Base-by-base conservation (phyloP, 2,329 filamentous ascomycete genomes). In the Fusarium sp. region DNA sequence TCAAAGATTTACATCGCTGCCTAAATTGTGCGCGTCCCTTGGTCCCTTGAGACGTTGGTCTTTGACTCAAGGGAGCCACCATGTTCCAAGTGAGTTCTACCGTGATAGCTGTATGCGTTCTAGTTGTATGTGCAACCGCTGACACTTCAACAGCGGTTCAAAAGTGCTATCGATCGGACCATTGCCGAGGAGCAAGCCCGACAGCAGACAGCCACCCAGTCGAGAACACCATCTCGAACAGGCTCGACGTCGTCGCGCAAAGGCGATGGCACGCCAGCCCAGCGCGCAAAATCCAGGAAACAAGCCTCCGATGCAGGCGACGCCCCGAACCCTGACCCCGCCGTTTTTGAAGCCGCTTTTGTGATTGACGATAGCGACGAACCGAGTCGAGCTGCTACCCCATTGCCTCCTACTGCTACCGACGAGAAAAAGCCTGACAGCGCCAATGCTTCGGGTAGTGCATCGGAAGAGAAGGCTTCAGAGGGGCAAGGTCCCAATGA, bases 151-250 rank as follows among this genome's bases (percentile, higher is more conserved):
- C 78, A 96, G 92, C 89, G 92, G 84, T 85, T 97, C 74, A 92
- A 93, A 83, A 92, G 91, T 76, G 92, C 92, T 64, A 94, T 97
- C 79, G 93, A 97, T 79, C 90, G 90, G 75, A 91, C 91, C 76
- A 96, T 98, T 76, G 92, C 94, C 76, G 94, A 97, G 82, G 94
- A 98, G 82, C 93, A 97, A 81, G 92, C 93, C 61, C 91, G 93
- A 62, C 92, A 94, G 78, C 88, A 88, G 76, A 81, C 84, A 53
- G 74, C 84, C 68, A 78, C 84, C 7, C 83, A 84, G 55, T 81
- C 86, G 74, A 75, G 81, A 61, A 75, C 81, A 74, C 75, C 79
- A 76, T 79, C 82, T 63, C 76, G 82, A 80, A 76, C 79, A 24
- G 75, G 68, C 37, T 81, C 79, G 34, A 76, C 77, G 11, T 78